These are phyloP conservation scores for Chlorella sorokiniana DNA, from an alignment of 139 green algal species.

Conservation along the genomic window DNA sequence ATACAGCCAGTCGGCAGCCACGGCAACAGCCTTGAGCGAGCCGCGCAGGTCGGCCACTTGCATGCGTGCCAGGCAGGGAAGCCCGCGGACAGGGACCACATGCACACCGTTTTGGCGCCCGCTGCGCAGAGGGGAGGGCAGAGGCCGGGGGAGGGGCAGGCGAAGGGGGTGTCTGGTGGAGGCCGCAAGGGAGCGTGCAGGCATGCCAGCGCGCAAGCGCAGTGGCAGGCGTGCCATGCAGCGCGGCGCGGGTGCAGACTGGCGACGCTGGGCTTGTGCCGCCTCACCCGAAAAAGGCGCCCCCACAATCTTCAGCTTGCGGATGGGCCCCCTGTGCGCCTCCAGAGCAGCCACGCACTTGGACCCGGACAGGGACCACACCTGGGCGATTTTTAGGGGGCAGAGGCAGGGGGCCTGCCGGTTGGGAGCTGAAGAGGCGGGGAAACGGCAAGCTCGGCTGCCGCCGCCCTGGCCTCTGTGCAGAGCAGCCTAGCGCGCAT, in stretches of 20 bases:
- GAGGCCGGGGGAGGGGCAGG: neutral
- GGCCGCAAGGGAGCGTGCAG: neutral
- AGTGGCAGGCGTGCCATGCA: too few relatives aligned
- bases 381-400: slow-evolving; percentile 54
- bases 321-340: slow-evolving; percentile 78
- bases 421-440: too few relatives aligned
- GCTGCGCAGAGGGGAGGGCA: slow-evolving; percentile 59
- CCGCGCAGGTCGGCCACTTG: slow-evolving; percentile 39
- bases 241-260: too few relatives aligned
- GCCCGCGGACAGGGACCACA: slow-evolving; percentile 31
- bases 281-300: slow-evolving; percentile 20
- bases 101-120: slow-evolving; percentile 67
- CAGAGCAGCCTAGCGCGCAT: neutral
- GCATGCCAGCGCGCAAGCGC: too few relatives aligned
- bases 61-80: slow-evolving; percentile 45
- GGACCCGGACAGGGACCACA: slow-evolving; percentile 68
- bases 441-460: too few relatives aligned
- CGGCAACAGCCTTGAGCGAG: slow-evolving; percentile 41
- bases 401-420: neutral
- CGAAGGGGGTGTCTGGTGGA: neutral
- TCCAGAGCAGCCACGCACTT: slow-evolving; percentile 53
- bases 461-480: too few relatives aligned
- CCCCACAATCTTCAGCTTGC: slow-evolving; percentile 39
- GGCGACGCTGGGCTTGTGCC: too few relatives aligned
- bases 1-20: slow-evolving; percentile 38